Evolutionary conservation across 2,329 filamentous ascomycete species (phyloP), one percentile per base, ranked within the genome.

Genomic region (Fusarium metavorans): DNA sequence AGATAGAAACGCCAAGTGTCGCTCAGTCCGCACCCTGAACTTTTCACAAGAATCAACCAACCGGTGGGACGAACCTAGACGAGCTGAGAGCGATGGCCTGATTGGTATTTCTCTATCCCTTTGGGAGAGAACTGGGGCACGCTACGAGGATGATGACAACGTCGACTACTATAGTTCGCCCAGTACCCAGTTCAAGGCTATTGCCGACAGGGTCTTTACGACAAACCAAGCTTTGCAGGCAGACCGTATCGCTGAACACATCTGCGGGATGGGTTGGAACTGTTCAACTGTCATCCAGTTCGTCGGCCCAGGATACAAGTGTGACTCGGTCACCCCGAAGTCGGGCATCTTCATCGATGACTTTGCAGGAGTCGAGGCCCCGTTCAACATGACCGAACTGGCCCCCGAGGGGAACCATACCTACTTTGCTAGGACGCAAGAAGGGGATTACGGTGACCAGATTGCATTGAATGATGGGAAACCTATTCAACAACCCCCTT

Each of bases 281-380:
- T 78, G 76, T 7, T 74, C 74, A 0, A 76, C 74, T 2, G 77
- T 67, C 0, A 57, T 78, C 10, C 39, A 75, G 5, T 78, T 78
- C 14, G 50, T 78, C 0, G 76, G 61, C 0, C 76, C 76, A 2
- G 76, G 74, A 50, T 78, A 78, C 1, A 63, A 74, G 14, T 78
- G 76, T 10, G n/a, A 78, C 16, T 57, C 77, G 25, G 60, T 77
- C 20, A 64, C 76, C 0, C 35, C 58, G 0, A 63, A 63, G 1
- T 59, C 56, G 0, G 72, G 70, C 5, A 58, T 65, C 0, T 9
- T 30, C 6, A 68, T 77, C 11, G 66, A 70, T 16, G 20, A 50
- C 1, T 76, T 75, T 4, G 64, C 62, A 5, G 59, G 54, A 11
- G 30, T 41, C 0, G 14, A 63, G 0, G 35, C 74, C 1, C 76